Conservation (phyloP, 352 stramenopile genomes). For the Pythium apleroticum region DNA sequence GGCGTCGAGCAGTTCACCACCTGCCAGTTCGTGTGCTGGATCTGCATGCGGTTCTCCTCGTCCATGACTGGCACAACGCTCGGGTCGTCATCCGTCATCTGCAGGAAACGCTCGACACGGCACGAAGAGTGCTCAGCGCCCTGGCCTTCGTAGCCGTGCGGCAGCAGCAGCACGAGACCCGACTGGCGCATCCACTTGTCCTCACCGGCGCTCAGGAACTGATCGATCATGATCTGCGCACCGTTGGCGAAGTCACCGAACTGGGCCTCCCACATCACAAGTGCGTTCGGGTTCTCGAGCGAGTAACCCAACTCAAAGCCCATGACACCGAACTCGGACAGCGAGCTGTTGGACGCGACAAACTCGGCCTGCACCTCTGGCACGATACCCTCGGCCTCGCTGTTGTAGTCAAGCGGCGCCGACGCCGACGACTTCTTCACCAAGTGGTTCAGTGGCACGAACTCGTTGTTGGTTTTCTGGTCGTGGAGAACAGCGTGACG, state of each 20-base stretch:
- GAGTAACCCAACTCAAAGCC: slow-evolving; percentile 89
- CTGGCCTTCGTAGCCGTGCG: slow-evolving; percentile 86
- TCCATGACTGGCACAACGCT: slow-evolving; percentile 52
- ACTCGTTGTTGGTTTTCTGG: slow-evolving; percentile 93
- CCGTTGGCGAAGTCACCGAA: slow-evolving; percentile 90
- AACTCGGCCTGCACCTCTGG: slow-evolving; percentile 45
- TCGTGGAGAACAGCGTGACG: slow-evolving; percentile 88
- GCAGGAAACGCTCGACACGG: slow-evolving; percentile 84
- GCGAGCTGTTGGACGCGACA: slow-evolving; percentile 63
- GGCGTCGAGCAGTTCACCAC: slow-evolving; percentile 85
- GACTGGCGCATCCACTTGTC: slow-evolving; percentile 92
- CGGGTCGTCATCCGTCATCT: slow-evolving; percentile 76
- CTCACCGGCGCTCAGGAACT: slow-evolving; percentile 81
- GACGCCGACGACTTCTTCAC: slow-evolving; percentile 90
- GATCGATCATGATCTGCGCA: slow-evolving; percentile 88
- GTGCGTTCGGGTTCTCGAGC: slow-evolving; percentile 64
- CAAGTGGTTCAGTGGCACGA: slow-evolving; percentile 79
- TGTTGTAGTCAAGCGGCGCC: slow-evolving; percentile 86
- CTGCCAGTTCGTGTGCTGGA: slow-evolving; percentile 80
- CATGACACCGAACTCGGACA: slow-evolving; percentile 83
- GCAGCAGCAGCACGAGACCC: slow-evolving; percentile 71
- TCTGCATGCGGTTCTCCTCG: slow-evolving; percentile 89
- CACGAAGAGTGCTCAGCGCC: slow-evolving; percentile 82
- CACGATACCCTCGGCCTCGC: slow-evolving; percentile 44
- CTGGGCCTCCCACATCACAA: slow-evolving; percentile 92